Base-by-base conservation (phyloP, 2,329 filamentous ascomycete genomes). In the Clonostachys solani region DNA sequence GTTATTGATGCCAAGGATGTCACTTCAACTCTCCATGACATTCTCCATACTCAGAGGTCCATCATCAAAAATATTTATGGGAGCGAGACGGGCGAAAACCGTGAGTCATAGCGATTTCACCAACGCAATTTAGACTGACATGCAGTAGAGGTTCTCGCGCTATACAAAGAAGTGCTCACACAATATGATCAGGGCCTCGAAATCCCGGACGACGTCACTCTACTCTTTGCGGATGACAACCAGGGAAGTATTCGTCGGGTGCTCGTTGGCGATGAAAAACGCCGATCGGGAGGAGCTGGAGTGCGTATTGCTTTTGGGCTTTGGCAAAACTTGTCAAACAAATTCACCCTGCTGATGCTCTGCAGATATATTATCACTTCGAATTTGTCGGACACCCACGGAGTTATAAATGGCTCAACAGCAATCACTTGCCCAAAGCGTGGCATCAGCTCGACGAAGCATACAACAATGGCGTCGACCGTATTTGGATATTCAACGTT, bases 401-500 rank as follows among this genome's bases (percentile, higher is more conserved):
- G 17, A 59, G 59, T 50, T 66, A 64, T 37, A 67, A 66, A 47
- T 74, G 72, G 70, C 77, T 79, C 52, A 80, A 81, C 54, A 80
- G 74, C 3, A 75, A 78, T 42, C 71, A 74, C 23, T 63, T 81
- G 55, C 47, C 55, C 34, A 61, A 61, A 34, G 51, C 55, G 6
- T 55, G 50, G 43, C 80, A 59, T 70, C 50, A 65, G 54, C 72
- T 83, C 57, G 67, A 69, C 42, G 65, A 78, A 23, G 72, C 78
- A 1, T 78, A 83, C 49, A 65, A 76, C 19, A 69, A 77, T 19
- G 69, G 78, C 3, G 81, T 82, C 3, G 71, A 74, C 42, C 69
- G 74, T 33, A 81, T 86, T 49, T 85, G 81, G 82, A 73, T 85
- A 41, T 75, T 84, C 52, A 86, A 86, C 52, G 76, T 85, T 5